Conservation (phyloP, 2,329 filamentous ascomycete species). For the Mariannaea elegans region DNA sequence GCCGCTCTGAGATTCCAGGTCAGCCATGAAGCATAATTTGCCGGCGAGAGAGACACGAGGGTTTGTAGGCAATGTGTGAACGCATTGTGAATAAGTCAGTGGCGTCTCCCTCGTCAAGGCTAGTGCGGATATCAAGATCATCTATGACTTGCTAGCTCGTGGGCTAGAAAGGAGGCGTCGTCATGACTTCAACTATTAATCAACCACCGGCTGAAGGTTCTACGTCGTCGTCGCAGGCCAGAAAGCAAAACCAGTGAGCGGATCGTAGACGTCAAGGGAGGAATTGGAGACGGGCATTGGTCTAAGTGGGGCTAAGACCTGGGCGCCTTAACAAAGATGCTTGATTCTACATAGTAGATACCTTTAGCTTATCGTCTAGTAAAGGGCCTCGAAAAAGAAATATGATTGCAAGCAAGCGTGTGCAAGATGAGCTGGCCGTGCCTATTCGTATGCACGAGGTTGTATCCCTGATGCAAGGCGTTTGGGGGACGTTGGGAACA, state of each 20-base stretch:
- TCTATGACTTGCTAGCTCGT: background rate
- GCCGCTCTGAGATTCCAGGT: slow-evolving; percentile 31
- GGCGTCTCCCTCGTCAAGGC: slow-evolving; percentile 16
- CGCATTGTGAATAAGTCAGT: background rate
- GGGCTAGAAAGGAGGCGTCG: slow-evolving; percentile 21
- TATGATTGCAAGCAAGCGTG: background rate
- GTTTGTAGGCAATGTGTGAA: slow-evolving; percentile 4
- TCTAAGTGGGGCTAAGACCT: slow-evolving; percentile 23
- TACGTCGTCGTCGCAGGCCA: slow-evolving; percentile 25
- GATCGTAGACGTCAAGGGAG: slow-evolving; percentile 28
- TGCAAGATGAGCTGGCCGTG: background rate
- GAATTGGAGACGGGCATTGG: slow-evolving; percentile 18
- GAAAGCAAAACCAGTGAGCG: slow-evolving; percentile 28
- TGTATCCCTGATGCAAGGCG: background rate
- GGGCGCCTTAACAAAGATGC: slow-evolving; percentile 4
- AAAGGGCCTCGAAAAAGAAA: background rate
- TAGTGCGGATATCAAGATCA: background rate
- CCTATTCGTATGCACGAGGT: background rate
- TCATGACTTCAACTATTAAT: slow-evolving; percentile 15
- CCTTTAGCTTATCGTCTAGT: background rate
- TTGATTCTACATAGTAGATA: background rate
- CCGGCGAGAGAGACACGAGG: background rate
- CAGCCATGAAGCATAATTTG: slow-evolving; percentile 29
- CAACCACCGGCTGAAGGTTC: slow-evolving; percentile 15
- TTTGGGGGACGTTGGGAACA: background rate